Base-by-base conservation (phyloP, 1,284 basidiomycete species). In the Dichomitus squalens region DNA sequence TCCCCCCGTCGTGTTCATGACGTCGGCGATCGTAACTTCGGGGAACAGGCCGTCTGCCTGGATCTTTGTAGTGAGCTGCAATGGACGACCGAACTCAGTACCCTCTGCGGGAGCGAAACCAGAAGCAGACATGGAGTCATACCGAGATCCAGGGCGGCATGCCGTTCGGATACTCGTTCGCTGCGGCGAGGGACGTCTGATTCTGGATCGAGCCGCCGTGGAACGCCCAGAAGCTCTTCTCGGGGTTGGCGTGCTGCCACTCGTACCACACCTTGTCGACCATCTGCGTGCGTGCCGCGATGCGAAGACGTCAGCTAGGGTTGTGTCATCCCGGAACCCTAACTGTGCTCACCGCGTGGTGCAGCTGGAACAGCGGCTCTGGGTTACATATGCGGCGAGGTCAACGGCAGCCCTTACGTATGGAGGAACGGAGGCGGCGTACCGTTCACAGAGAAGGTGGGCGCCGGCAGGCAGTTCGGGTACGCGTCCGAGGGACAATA, bases 221-320 rank as follows among this genome's bases (percentile, higher is more conserved):
- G 57, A 68, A 74, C 23, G 65, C 66, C 60, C 64, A 66, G 49
- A 61, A 64, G 64, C 29, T 31, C 29, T 73, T 74, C 8, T 41
- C 49, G 1, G 61, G 39, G 54, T 71, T 40, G 16, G 57, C 60
- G 57, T 65, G 58, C 60, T 76, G 76, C 76, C 75, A 77, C 51
- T 76, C 71, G 34, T 59, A 72, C 75, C 75, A 77, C 7, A 76
- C 56, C 58, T 73, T 74, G 60, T 76, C 75, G 16, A 76, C 66
- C 74, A 76, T 76, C 75, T 75, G 35, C 29, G 29, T 6, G 25
- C 29, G 11, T 31, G 29, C 29, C 29, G 29, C 29, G 29, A 31
- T 31, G 29, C 29, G 11, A 29, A 18, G 14, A 27, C 16, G 21
- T 43, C 29, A 31, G 29, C 29, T 31, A 31, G 5, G 29, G 29